Evolutionary conservation across 2,329 filamentous ascomycete species (phyloP).

Genomic region (Monilinia aucupariae): DNA sequence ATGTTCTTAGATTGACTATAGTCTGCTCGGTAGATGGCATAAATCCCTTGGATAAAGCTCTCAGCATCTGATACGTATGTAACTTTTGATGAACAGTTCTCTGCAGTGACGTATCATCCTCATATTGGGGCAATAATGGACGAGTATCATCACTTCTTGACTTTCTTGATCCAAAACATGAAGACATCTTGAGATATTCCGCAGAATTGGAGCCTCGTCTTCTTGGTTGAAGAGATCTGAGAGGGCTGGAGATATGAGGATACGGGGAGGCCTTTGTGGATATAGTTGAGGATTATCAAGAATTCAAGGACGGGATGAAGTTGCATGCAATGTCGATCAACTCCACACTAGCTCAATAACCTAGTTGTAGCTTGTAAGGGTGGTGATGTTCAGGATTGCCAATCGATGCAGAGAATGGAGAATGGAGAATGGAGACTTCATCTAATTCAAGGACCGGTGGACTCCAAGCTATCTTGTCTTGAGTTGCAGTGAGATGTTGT

Average conservation of each 20-base stretch:
- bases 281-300: constrained; percentile 3
- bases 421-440: too few species aligned
- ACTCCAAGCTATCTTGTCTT: neutral
- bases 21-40: constrained; percentile 88
- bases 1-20: constrained; percentile 71
- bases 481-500: neutral
- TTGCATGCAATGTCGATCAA: constrained; percentile 11
- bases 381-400: neutral
- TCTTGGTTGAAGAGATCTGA: neutral
- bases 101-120: constrained; percentile 75
- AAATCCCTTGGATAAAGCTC: constrained; percentile 74
- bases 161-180: constrained; percentile 34
- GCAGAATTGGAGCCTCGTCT: neutral
- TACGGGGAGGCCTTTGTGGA: too few species aligned
- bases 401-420: neutral
- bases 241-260: neutral
- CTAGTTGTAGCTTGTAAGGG: neutral
- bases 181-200: constrained; percentile 29
- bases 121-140: constrained; percentile 76
- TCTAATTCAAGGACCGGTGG: neutral
- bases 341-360: neutral
- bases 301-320: constrained; percentile 13
- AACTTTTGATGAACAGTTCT: constrained; percentile 79
- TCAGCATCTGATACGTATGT: constrained; percentile 86
- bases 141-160: constrained; percentile 37